These are phyloP conservation scores for Blastobotrys malaysiensis DNA, from an alignment of 1,139 yeast genomes.

Conservation along the genomic window DNA sequence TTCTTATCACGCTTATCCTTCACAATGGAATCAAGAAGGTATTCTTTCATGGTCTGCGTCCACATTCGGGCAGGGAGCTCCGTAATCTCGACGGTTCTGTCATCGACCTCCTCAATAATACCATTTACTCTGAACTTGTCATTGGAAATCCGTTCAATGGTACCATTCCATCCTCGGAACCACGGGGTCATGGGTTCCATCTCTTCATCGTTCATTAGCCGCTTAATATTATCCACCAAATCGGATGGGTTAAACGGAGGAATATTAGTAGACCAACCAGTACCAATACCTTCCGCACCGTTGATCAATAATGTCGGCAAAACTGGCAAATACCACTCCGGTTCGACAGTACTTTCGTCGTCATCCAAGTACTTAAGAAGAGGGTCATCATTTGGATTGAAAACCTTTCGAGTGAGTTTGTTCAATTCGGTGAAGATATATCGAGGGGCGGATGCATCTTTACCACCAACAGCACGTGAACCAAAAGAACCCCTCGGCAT, in stretches of 20 bases:
- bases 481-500: conserved; percentile 96
- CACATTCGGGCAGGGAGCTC: conserved; percentile 92
- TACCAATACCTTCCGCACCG: conserved; percentile 98
- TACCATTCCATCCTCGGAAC: conserved; percentile 95
- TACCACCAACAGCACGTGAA: conserved; percentile 96
- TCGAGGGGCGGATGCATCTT: conserved; percentile 98
- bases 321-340: conserved; percentile 92
- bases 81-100: conserved; percentile 76
- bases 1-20: conserved; percentile 27
- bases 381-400: conserved; percentile 77
- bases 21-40: conserved; percentile 59
- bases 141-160: conserved; percentile 50
- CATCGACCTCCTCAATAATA: conserved; percentile 72
- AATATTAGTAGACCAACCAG: conserved; percentile 96
- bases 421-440: conserved; percentile 86
- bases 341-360: conserved; percentile 92
- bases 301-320: conserved; percentile 90
- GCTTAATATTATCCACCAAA: conserved; percentile 65
- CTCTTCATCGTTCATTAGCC: conserved; percentile 69
- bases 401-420: conserved; percentile 67
- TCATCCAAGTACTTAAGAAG: conserved; percentile 78
- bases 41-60: conserved; percentile 89
- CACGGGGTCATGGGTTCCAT: conserved; percentile 79
- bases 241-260: conserved; percentile 89
- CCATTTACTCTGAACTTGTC: conserved; percentile 78